Percentiles rank a stretch among this genome's conserved stretches.
Conservation (phyloP, 2,329 filamentous ascomycete genomes). For the Sporothrix brasiliensis region DNA sequence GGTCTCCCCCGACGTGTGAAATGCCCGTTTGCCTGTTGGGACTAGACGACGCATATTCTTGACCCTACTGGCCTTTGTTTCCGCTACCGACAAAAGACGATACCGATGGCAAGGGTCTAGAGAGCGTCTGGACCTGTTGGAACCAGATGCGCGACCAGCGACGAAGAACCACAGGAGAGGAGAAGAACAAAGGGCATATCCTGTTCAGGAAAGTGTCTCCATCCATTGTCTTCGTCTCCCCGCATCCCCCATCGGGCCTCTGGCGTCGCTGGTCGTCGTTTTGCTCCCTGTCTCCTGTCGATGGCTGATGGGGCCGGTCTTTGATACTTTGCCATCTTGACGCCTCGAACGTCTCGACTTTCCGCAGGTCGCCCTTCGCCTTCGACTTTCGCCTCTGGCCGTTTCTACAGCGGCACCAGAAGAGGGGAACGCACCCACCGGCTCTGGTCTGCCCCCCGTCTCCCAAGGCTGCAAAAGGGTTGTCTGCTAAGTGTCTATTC, state of each 20-base stretch:
- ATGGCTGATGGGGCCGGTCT: no score
- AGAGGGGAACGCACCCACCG: conserved; percentile 1
- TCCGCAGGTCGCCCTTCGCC: not conserved
- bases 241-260: not conserved
- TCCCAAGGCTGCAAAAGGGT: no score
- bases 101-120: not conserved
- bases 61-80: no score
- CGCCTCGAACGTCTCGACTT: no score
- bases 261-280: not conserved
- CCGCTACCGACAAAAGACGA: no score
- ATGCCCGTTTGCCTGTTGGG: no score
- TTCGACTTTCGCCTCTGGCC: not conserved
- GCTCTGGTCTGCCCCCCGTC: not conserved
- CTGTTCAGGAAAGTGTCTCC: not conserved
- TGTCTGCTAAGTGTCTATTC: no score
- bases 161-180: not conserved
- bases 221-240: not conserved
- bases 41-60: no score
- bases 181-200: not conserved
- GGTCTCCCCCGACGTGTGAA: no score
- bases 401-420: not conserved
- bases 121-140: not conserved
- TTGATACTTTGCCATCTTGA: no score
- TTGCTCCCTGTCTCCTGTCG: not conserved
- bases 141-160: not conserved